These are phyloP conservation scores for Termitomyces sp. DNA, from an alignment of 768 basidiomycete species.

Conservation along the genomic window DNA sequence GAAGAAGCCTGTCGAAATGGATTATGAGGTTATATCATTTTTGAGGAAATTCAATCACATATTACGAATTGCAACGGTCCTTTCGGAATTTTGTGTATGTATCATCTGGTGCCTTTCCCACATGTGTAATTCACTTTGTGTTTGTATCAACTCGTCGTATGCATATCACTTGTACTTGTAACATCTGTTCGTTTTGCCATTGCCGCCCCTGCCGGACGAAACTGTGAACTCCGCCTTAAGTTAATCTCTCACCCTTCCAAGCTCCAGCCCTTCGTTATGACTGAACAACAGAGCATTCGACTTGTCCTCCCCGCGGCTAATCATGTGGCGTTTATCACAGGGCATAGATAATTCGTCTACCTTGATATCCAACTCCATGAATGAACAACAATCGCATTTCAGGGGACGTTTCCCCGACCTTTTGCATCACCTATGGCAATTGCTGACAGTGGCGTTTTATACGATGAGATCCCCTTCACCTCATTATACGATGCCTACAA, in stretches of 20 bases:
- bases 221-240: background rate
- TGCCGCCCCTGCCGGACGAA: background rate
- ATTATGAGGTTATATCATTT: background rate
- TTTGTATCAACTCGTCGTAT: constrained; percentile 3
- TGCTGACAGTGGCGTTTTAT: background rate
- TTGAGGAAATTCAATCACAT: background rate
- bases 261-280: background rate
- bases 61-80: background rate
- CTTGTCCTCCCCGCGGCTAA: background rate
- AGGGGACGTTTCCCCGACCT: background rate
- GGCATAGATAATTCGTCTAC: background rate
- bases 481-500: background rate
- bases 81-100: background rate
- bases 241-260: background rate
- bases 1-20: constrained; percentile 8
- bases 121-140: constrained; percentile 1
- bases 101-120: background rate
- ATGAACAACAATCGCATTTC: background rate
- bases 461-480: background rate
- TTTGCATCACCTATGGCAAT: background rate
- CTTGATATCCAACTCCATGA: background rate
- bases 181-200: background rate
- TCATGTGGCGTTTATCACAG: background rate
- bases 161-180: background rate
- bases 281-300: background rate